These are phyloP conservation scores for Phytophthora boehmeriae DNA, from an alignment of 352 stramenopile species.

Conservation along the genomic window DNA sequence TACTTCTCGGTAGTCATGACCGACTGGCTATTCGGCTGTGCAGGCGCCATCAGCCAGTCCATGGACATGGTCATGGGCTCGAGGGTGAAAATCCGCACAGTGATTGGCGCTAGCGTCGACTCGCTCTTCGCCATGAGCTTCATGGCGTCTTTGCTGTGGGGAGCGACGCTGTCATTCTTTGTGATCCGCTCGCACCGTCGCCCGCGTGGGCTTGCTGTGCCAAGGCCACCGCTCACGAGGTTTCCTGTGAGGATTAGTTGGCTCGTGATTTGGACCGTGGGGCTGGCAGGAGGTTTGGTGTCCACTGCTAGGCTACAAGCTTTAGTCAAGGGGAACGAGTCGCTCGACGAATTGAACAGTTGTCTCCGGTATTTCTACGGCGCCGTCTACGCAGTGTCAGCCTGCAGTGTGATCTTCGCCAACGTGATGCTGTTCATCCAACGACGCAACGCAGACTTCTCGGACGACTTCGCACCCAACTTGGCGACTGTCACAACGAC, in stretches of 20 bases:
- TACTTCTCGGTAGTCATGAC: constrained; percentile 63
- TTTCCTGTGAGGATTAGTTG: constrained; percentile 59
- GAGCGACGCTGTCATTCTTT: constrained; percentile 51
- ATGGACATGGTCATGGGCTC: constrained; percentile 60
- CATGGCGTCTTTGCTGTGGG: constrained; percentile 55
- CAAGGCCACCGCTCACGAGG: constrained; percentile 21
- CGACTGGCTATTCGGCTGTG: constrained; percentile 58
- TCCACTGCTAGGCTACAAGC: constrained; percentile 42
- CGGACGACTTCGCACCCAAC: constrained; percentile 17
- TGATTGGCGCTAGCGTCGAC: constrained; percentile 47
- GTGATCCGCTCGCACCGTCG: constrained; percentile 40
- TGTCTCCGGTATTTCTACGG: constrained; percentile 39
- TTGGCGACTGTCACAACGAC: constrained; percentile 14
- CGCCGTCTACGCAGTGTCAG: constrained; percentile 40
- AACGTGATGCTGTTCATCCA: constrained; percentile 43
- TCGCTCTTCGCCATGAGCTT: constrained; percentile 47
- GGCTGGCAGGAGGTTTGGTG: constrained; percentile 43
- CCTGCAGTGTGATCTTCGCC: constrained; percentile 31
- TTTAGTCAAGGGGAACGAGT: constrained; percentile 23
- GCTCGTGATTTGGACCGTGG: constrained; percentile 51
- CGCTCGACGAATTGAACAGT: constrained; percentile 3
- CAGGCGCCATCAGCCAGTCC: constrained; percentile 57
- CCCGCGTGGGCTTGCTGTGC: constrained; percentile 4
- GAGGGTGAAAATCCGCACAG: constrained; percentile 37
- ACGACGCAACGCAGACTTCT: constrained; percentile 9